phyloP scores from a whole-genome alignment of 2,329 filamentous ascomycete genomes.

The Teratosphaeriaceae sp. region DNA sequence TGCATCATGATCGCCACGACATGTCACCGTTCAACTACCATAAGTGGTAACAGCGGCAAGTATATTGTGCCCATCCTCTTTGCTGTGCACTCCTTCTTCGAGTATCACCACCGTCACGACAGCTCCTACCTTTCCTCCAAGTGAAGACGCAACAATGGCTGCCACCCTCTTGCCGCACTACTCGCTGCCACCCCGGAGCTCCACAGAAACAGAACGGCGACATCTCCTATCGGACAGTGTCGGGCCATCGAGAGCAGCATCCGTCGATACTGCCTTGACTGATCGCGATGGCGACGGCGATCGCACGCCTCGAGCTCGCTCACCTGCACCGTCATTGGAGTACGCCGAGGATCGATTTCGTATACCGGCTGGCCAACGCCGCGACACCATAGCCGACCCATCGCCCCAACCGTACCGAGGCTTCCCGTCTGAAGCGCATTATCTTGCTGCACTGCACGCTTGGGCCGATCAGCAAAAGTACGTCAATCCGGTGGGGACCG shows the following conservation, averaged over 20 bases:
- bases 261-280: conserved; percentile 39
- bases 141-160: not conserved
- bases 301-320: conserved; percentile 13
- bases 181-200: conserved; percentile 4
- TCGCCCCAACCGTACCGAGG: conserved; percentile 18
- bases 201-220: conserved; percentile 32
- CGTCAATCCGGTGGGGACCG: conserved; percentile 15
- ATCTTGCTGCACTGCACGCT: conserved; percentile 22
- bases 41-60: too few species aligned
- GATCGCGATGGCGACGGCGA: conserved; percentile 44
- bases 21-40: not conserved
- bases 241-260: conserved; percentile 11
- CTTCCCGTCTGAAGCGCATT: conserved; percentile 23
- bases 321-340: conserved; percentile 6
- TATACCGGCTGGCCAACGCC: conserved; percentile 1
- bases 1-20: not conserved
- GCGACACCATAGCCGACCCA: conserved; percentile 6
- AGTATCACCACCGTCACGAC: too few species aligned
- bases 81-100: too few species aligned
- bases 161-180: not conserved
- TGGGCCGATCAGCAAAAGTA: conserved; percentile 27
- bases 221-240: conserved; percentile 15
- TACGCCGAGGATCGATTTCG: not conserved
- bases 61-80: too few species aligned
- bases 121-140: too few species aligned